Percentiles rank a stretch among this genome's conserved stretches.
These are phyloP conservation scores for Amyloporia xantha DNA, from an alignment of 768 basidiomycete genomes.

Conservation along the genomic window DNA sequence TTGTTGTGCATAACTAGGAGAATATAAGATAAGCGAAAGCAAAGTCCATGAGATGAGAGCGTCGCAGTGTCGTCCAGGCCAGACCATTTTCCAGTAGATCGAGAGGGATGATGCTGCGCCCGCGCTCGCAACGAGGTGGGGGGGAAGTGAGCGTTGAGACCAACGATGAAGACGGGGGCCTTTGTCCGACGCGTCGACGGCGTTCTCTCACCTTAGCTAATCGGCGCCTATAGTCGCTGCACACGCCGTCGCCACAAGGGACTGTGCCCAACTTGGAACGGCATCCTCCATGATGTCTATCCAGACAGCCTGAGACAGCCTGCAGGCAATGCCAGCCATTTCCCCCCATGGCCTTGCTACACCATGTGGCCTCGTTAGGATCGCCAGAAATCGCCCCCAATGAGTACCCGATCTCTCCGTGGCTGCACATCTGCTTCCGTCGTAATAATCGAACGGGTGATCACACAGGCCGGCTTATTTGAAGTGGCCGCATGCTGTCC, in stretches of 20 bases:
- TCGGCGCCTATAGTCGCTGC: conserved; percentile 1
- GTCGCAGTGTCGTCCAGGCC: neutral
- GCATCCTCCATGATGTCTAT: too few relatives aligned
- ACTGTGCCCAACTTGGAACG: neutral
- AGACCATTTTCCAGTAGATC: conserved; percentile 14
- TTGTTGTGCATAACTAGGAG: conserved; percentile 33
- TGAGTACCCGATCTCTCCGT: too few relatives aligned
- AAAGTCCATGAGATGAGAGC: conserved; percentile 16
- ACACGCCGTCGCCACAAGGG: neutral
- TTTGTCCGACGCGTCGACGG: conserved; percentile 5
- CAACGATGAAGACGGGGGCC: conserved; percentile 9
- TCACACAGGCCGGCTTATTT: too few relatives aligned
- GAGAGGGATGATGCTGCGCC: conserved; percentile 14
- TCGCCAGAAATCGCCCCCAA: too few relatives aligned
- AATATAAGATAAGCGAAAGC: conserved; percentile 18
- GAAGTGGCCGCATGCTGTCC: too few relatives aligned
- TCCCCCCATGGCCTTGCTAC: too few relatives aligned
- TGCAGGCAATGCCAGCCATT: too few relatives aligned
- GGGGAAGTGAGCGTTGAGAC: conserved; percentile 13
- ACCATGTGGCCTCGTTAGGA: too few relatives aligned
- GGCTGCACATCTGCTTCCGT: too few relatives aligned
- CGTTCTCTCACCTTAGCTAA: neutral
- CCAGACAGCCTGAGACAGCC: too few relatives aligned
- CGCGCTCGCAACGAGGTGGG: conserved; percentile 22
- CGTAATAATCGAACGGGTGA: too few relatives aligned